These are phyloP conservation scores for Arthroderma sp. DNA, from an alignment of 2,329 filamentous ascomycete genomes.

Conservation along the genomic window DNA sequence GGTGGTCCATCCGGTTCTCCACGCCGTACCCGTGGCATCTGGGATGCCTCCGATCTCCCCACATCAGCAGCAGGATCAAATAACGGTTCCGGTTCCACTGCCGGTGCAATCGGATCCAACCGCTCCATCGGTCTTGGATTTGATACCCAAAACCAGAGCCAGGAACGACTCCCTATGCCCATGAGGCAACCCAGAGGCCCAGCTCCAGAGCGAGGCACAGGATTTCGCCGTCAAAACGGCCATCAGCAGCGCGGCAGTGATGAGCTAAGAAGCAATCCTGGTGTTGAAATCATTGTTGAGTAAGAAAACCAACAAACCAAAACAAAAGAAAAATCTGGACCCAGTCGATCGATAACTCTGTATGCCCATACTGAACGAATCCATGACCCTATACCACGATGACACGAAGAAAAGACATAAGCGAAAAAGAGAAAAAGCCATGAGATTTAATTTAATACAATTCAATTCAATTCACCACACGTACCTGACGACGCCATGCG, in stretches of 20 bases:
- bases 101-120: constrained; percentile 49
- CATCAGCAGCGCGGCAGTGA: constrained; percentile 52
- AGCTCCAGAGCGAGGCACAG: constrained; percentile 45
- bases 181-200: constrained; percentile 49
- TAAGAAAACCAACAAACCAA: constrained; percentile 26
- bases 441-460: constrained; percentile 3
- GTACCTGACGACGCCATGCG: not conserved
- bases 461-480: not conserved
- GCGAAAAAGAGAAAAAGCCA: constrained; percentile 2
- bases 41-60: constrained; percentile 43
- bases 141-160: constrained; percentile 40
- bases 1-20: constrained; percentile 43
- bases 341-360: constrained; percentile 5
- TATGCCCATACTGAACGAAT: constrained; percentile 5
- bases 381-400: constrained; percentile 4
- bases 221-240: constrained; percentile 50
- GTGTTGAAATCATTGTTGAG: constrained; percentile 53
- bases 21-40: constrained; percentile 48
- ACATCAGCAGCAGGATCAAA: constrained; percentile 31
- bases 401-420: constrained; percentile 12
- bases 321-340: constrained; percentile 1
- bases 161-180: constrained; percentile 46
- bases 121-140: constrained; percentile 48
- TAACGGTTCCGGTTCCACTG: not conserved
- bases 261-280: constrained; percentile 49